A percentile compares a stretch with the other conserved stretches of the same genome.
Conservation (phyloP, 164 flowering plant genomes). For the Macadamia tetraphylla region DNA sequence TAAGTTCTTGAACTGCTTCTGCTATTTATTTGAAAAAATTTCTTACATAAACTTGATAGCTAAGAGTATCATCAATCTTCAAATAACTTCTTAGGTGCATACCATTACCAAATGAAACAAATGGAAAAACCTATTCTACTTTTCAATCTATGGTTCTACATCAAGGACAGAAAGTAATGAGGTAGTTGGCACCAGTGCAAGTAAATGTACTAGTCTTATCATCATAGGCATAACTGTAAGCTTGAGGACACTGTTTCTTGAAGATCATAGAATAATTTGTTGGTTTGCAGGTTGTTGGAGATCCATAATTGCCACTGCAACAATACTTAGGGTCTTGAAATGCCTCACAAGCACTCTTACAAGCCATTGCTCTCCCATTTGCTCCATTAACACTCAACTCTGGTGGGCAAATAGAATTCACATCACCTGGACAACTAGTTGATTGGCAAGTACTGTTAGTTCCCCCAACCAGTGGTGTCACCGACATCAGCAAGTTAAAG, state of each 20-base stretch:
- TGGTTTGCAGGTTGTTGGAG: constrained; percentile 20
- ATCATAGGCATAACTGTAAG: constrained; percentile 33
- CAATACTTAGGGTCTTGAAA: constrained; percentile 23
- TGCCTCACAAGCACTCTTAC: constrained; percentile 27
- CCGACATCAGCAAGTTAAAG: constrained; percentile 21
- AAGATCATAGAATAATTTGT: constrained; percentile 20
- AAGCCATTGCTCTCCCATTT: constrained; percentile 18
- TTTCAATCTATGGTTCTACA: too few species aligned
- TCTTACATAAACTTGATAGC: too few species aligned
- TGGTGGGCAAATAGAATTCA: constrained; percentile 20
- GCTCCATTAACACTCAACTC: constrained; percentile 11
- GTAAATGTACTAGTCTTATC: constrained; percentile 27
- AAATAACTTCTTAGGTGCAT: too few species aligned
- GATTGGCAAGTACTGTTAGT: constrained; percentile 4
- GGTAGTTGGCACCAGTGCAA: constrained; percentile 21
- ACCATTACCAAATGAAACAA: too few species aligned
- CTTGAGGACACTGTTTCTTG: constrained; percentile 29
- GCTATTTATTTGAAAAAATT: too few species aligned
- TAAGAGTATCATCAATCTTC: too few species aligned
- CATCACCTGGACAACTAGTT: constrained; percentile 12
- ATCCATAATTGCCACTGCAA: constrained; percentile 15
- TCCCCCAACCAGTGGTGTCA: constrained; percentile 5
- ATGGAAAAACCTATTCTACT: too few species aligned
- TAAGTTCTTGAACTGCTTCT: too few species aligned
- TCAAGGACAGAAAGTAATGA: constrained; percentile 27